These are phyloP conservation scores for Syzygium malaccense DNA, from an alignment of 441 rosid genomes.

Conservation along the genomic window DNA sequence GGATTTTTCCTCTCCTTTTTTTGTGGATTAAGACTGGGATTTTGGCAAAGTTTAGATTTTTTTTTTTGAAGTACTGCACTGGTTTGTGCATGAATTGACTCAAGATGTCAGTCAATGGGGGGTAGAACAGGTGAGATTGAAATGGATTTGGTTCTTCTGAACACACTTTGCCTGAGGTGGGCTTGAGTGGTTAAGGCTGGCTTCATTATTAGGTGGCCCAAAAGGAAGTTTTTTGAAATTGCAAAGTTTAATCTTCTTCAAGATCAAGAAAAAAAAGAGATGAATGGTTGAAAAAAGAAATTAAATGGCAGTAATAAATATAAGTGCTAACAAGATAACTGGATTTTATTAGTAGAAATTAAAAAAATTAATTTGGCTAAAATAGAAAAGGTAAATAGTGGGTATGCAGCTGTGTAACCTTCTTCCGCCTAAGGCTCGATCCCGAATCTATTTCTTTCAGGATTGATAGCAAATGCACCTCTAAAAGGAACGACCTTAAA, in stretches of 20 bases:
- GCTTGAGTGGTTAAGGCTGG: background rate
- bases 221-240: background rate
- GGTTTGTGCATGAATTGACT: background rate
- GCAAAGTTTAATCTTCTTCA: background rate
- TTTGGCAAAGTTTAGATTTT: background rate
- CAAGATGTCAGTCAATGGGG: background rate
- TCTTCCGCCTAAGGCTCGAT: background rate
- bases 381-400: background rate
- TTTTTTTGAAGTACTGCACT: background rate
- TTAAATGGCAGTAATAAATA: background rate
- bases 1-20: background rate
- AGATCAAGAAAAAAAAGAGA: background rate
- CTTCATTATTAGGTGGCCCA: background rate
- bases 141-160: background rate
- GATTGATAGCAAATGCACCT: background rate
- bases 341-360: background rate
- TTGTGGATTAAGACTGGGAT: background rate
- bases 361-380: background rate
- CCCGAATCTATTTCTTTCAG: background rate
- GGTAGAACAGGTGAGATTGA: background rate
- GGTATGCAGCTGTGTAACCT: background rate
- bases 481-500: background rate
- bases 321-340: background rate
- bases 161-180: background rate
- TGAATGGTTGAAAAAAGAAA: background rate